Conservation (phyloP, 1,284 basidiomycete genomes). For the Sanguinoderma infundibulare region DNA sequence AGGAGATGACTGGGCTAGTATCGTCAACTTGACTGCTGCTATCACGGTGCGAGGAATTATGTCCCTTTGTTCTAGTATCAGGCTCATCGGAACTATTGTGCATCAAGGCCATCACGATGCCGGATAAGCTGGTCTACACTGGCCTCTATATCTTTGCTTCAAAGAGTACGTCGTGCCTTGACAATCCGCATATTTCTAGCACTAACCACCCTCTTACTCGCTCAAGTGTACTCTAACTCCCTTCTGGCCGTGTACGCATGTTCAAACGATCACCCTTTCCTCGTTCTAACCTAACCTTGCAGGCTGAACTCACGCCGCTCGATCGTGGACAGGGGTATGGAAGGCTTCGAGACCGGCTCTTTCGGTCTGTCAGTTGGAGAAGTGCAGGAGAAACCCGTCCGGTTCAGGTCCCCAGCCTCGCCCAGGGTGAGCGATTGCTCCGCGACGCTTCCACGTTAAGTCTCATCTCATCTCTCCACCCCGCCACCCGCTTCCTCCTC, state of each 20-base stretch:
- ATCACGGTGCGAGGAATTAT: too few species aligned
- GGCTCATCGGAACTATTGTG: not conserved
- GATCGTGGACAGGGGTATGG: not conserved
- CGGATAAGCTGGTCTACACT: not conserved
- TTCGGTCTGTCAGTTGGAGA: conserved; percentile 10
- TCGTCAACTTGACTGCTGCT: too few species aligned
- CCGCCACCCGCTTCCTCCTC: too few species aligned
- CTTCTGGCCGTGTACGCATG: conserved; percentile 2
- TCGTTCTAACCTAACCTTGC: not conserved
- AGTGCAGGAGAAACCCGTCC: too few species aligned
- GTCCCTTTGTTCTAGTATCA: not conserved
- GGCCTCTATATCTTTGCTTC: not conserved
- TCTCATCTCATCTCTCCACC: too few species aligned
- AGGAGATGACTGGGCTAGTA: too few species aligned
- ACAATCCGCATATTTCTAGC: not conserved
- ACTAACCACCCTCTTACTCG: too few species aligned
- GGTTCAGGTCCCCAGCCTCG: too few species aligned
- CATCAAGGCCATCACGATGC: not conserved
- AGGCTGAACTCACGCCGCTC: conserved; percentile 10
- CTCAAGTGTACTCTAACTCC: conserved; percentile 7
- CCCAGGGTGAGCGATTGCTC: too few species aligned
- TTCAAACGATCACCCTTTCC: not conserved
- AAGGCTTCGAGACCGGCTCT: conserved; percentile 7
- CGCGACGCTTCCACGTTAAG: too few species aligned
- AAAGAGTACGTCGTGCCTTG: not conserved